phyloP scores from a whole-genome alignment of 805 yeast genomes.

The Komagataella pseudopastoris region DNA sequence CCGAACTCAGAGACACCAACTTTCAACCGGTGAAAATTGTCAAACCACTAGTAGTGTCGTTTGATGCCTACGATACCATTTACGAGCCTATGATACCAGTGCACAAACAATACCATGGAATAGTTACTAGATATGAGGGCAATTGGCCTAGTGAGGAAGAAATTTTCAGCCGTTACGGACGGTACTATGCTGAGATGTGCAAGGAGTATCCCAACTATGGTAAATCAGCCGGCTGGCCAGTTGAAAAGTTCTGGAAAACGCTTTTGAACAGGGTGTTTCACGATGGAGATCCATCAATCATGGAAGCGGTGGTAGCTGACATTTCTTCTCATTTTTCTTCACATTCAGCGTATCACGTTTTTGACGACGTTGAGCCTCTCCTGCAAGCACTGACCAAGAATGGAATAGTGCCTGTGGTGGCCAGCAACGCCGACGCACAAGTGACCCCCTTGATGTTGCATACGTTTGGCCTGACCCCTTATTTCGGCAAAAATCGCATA shows the following conservation, averaged over 20 bases:
- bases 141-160: conserved; percentile 4
- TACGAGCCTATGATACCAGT: conserved; percentile 45
- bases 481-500: conserved; percentile 22
- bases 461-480: conserved; percentile 27
- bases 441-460: conserved; percentile 30
- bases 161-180: conserved; percentile 14
- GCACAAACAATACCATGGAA: conserved; percentile 34
- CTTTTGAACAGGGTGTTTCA: conserved; percentile 30
- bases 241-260: conserved; percentile 45
- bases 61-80: conserved; percentile 59
- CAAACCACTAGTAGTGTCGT: conserved; percentile 35
- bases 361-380: conserved; percentile 37
- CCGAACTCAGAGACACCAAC: not conserved
- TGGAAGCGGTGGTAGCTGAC: conserved; percentile 24
- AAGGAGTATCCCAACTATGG: conserved; percentile 51
- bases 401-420: conserved; percentile 26
- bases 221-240: conserved; percentile 19
- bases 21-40: not conserved
- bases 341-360: conserved; percentile 35
- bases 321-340: conserved; percentile 36
- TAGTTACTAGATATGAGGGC: conserved; percentile 30
- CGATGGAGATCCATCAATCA: conserved; percentile 17
- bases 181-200: conserved; percentile 21
- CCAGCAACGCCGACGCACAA: conserved; percentile 52
- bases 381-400: conserved; percentile 18